Base-by-base conservation (phyloP, 1,284 basidiomycete species). In the Apiotrichum mycotoxinovorans region DNA sequence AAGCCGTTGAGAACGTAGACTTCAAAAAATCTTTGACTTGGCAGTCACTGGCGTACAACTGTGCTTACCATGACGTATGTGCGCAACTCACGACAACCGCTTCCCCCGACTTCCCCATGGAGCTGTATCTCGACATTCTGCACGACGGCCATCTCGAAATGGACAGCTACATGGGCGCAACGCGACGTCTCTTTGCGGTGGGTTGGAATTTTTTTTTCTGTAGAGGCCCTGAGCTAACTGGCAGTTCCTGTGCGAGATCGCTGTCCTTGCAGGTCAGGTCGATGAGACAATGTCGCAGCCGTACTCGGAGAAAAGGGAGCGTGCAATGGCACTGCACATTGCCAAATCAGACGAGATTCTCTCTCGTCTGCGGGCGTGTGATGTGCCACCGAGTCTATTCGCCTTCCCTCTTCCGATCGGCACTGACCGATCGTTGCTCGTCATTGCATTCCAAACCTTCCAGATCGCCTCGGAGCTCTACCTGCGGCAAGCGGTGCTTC, bases 361-460 rank as follows among this genome's bases (percentile, higher is more conserved):
- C 4, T 27, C 22, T 30, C 57, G 60, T 10, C 26, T 62, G 30
- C 43, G 46, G 4, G 37, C 57, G 0, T 55, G 50, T 20, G 51
- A 52, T 42, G 51, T 54, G 22, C 60, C 60, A 3, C 37, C 41
- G 5, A 52, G 57, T 5, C 26, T 62, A 4, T 62, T 62, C 37
- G 34, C 45, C 9, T 54, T 58, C 37, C 50, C 60, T 0, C 54
- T 62, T 17, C 60, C 60, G 3, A 58, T 62, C 23, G 60, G 60
- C 25, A 62, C 60, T 3, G 60, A 62, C 50, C 49, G 55, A 11
- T 56, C 57, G 1, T 57, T 58, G 27, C 57, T 58, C 18, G 46
- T 68, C 51, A 57, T 65, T 20, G 65, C 70, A 2, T 70, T 72
- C 56, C 60, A 68, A 43, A 63, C 64, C n/a, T 69, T 59, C 60